A percentile compares a stretch with the other conserved stretches of the same genome.
Evolutionary conservation across 164 flowering plant genomes (phyloP).

Genomic region (Buxus sempervirens): DNA sequence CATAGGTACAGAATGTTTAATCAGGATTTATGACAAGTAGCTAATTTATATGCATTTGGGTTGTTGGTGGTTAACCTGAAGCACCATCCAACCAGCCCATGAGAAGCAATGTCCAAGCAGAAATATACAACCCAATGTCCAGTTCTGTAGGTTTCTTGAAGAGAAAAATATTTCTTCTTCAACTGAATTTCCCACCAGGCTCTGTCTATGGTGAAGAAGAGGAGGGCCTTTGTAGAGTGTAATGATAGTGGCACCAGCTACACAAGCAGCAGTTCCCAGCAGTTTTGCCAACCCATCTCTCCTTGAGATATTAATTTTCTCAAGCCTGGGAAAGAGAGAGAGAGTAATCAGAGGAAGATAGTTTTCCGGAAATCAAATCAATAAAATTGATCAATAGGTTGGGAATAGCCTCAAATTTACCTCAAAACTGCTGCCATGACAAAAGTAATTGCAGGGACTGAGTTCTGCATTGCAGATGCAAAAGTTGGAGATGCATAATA

Average conservation of each 20-base stretch:
- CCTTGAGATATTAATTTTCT: constrained; percentile 43
- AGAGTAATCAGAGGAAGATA: constrained; percentile 3
- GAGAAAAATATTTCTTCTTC: constrained; percentile 12
- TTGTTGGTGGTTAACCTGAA: constrained; percentile 47
- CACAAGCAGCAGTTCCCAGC: constrained; percentile 56
- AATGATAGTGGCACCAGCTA: constrained; percentile 70
- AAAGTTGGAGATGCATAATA: constrained; percentile 77
- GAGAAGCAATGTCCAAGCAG: constrained; percentile 72
- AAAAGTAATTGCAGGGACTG: constrained; percentile 80
- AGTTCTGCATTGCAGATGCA: constrained; percentile 84
- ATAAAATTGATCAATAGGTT: background rate
- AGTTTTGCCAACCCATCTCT: constrained; percentile 67
- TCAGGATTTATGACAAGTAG: background rate
- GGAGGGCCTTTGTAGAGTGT: constrained; percentile 73
- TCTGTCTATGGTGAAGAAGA: constrained; percentile 27
- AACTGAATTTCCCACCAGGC: constrained; percentile 6
- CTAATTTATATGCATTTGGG: background rate
- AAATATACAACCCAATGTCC: constrained; percentile 72
- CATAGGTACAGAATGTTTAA: too few species aligned
- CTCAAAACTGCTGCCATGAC: constrained; percentile 62
- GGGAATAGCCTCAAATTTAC: constrained; percentile 20
- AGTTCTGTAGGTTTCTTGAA: constrained; percentile 37
- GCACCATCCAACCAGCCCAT: constrained; percentile 84
- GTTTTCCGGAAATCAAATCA: background rate
- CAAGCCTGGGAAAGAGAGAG: constrained; percentile 35